These are phyloP conservation scores for Williopsis jadinii DNA, from an alignment of 1,139 yeast genomes.

Conservation along the genomic window DNA sequence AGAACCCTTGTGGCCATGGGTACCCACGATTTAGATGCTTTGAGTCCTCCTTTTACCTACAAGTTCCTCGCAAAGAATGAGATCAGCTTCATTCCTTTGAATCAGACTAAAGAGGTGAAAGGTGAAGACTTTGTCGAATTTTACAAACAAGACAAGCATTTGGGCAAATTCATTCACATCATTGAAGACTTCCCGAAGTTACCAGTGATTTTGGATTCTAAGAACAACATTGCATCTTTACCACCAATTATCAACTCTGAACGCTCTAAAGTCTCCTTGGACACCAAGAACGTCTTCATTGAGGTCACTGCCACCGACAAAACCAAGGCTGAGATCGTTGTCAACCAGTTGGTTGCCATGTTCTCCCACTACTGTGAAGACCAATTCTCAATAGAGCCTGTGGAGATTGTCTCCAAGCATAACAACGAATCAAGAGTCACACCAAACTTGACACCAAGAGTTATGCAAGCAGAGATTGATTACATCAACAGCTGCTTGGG, in stretches of 20 bases:
- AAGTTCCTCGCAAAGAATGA: conserved; percentile 79
- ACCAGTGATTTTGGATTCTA: conserved; percentile 82
- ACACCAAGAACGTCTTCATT: conserved; percentile 83
- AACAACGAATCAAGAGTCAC: conserved; percentile 70
- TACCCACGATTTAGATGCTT: conserved; percentile 86
- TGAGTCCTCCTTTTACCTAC: conserved; percentile 82
- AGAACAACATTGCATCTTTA: conserved; percentile 76
- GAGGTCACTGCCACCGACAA: conserved; percentile 95
- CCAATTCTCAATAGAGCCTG: conserved; percentile 83
- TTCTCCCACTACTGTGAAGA: conserved; percentile 78
- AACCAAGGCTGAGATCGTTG: conserved; percentile 86
- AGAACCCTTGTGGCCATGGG: conserved; percentile 98
- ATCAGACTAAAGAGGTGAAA: conserved; percentile 69
- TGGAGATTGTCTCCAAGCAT: conserved; percentile 76
- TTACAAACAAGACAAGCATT: conserved; percentile 83
- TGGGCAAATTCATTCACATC: conserved; percentile 83
- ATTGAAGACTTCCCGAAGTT: conserved; percentile 84
- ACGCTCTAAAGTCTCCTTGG: conserved; percentile 77
- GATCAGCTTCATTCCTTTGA: conserved; percentile 75
- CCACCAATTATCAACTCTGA: conserved; percentile 97
- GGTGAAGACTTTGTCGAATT: conserved; percentile 83
- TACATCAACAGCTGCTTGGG: conserved; percentile 94
- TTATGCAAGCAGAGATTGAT: conserved; percentile 65
- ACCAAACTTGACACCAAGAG: conserved; percentile 67
- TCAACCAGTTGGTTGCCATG: conserved; percentile 92